These are phyloP conservation scores for Apiosordaria backusii DNA, from an alignment of 495 filamentous ascomycete species.

Conservation along the genomic window DNA sequence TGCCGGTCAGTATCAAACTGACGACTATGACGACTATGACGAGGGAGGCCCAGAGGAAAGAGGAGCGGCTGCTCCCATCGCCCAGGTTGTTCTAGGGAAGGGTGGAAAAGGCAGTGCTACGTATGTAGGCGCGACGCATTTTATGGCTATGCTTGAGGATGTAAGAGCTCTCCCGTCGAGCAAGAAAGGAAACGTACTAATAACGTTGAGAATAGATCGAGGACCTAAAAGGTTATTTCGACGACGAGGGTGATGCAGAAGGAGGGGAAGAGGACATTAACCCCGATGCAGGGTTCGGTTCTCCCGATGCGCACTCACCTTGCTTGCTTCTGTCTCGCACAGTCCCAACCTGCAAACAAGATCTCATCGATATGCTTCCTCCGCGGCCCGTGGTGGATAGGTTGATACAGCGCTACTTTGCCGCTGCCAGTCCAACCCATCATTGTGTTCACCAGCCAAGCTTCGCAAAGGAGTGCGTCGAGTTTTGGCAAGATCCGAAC, in stretches of 20 bases:
- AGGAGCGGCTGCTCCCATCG: conserved; percentile 1
- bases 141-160: conserved; percentile 55
- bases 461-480: conserved; percentile 46
- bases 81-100: conserved; percentile 37
- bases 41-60: conserved; percentile 10
- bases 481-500: conserved; percentile 44
- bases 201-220: conserved; percentile 34
- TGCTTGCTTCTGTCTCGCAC: conserved; percentile 33
- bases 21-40: not conserved
- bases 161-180: conserved; percentile 27
- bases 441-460: conserved; percentile 45
- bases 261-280: conserved; percentile 16
- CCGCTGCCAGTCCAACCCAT: conserved; percentile 44
- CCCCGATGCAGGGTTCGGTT: conserved; percentile 11
- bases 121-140: conserved; percentile 53
- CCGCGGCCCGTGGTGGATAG: conserved; percentile 37
- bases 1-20: not conserved
- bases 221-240: conserved; percentile 45
- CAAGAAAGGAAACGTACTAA: not conserved
- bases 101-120: conserved; percentile 26
- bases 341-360: conserved; percentile 29
- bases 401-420: conserved; percentile 49
- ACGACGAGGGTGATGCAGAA: conserved; percentile 32
- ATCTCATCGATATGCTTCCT: conserved; percentile 42
- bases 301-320: conserved; percentile 29